phyloP scores from a whole-genome alignment of 75 land plant genomes.

The Adiantum capillusveneris region DNA sequence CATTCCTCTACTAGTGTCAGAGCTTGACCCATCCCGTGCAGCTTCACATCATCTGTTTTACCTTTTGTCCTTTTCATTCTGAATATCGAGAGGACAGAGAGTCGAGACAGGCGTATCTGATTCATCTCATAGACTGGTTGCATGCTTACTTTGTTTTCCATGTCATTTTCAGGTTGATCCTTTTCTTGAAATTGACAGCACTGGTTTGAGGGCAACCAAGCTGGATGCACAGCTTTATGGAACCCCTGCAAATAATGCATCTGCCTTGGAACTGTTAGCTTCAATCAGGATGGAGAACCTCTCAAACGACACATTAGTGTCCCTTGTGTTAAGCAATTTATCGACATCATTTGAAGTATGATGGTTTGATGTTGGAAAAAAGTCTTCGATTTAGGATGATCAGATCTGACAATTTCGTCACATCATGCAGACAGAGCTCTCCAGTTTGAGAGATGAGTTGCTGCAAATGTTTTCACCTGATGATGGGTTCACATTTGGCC shows the following conservation, averaged over 20 bases:
- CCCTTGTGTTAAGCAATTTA: constrained; percentile 50
- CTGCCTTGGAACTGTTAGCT: constrained; percentile 53
- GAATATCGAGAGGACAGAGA: too few relatives aligned
- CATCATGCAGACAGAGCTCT: constrained; percentile 41
- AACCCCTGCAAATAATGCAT: constrained; percentile 57
- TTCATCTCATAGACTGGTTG: too few relatives aligned
- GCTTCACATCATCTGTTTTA: too few relatives aligned
- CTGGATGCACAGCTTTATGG: constrained; percentile 36
- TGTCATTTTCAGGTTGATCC: constrained; percentile 89
- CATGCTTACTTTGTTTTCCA: too few relatives aligned
- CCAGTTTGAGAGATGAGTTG: constrained; percentile 37
- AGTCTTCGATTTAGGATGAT: too few relatives aligned
- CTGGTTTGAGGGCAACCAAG: constrained; percentile 43
- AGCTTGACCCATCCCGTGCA: too few relatives aligned
- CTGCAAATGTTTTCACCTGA: constrained; percentile 56
- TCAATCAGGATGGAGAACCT: constrained; percentile 38
- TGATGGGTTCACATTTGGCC: constrained; percentile 61
- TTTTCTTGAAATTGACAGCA: constrained; percentile 60
- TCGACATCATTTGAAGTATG: constrained; percentile 44
- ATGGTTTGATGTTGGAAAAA: background rate
- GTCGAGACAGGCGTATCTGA: too few relatives aligned
- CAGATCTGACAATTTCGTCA: background rate
- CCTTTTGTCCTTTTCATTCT: too few relatives aligned
- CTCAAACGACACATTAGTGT: constrained; percentile 55
- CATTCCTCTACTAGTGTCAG: too few relatives aligned